Evolutionary conservation across 2,329 filamentous ascomycete species (phyloP), one percentile per base, ranked within the genome.

Genomic region (Colletotrichum tanaceti): DNA sequence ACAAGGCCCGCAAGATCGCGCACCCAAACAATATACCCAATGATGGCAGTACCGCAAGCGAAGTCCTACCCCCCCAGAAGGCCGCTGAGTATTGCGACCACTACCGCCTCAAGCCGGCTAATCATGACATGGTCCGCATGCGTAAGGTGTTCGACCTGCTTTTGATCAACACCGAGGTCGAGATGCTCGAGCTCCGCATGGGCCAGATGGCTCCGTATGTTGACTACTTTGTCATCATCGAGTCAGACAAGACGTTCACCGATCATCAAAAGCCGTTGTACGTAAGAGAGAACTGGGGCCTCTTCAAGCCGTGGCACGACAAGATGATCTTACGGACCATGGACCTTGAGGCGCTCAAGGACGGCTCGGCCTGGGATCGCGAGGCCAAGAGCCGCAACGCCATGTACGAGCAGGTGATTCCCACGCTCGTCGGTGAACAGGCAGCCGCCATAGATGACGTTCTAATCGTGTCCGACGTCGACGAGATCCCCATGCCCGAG

Each of bases 151-250:
- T 88, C 75, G 89, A 91, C 74, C 80, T 91, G 1, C 81, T 89
- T 73, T 85, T 90, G 81, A 77, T 90, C 72, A 89, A 88, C 72
- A 85, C 82, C 3, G 89, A 91, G 77, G 80, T 91, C 14, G 89
- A 91, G 77, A 89, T 87, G 83, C 81, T 91, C 49, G 89, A 91
- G 75, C 86, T 91, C 55, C 86, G 88, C 13, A 80, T 91, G 3
- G 82, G 87, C 73, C 86, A 86, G 3, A 82, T 89, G 18, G 85
- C 85, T 65, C 76, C 84, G 46, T 78, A 85, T 49, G 87, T 91
- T 68, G 89, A 91, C 78, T 90, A 89, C 77, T 91, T 90, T 72
- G 81, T 91, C 73, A 83, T 91, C 41, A 83, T 90, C 58, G 89
- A 91, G 78, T 84, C 85, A 0, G 75, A 79, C 20, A 83, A 79